Evolutionary conservation across 2,329 filamentous ascomycete species (phyloP).

Genomic region (Verticillium nubilum): DNA sequence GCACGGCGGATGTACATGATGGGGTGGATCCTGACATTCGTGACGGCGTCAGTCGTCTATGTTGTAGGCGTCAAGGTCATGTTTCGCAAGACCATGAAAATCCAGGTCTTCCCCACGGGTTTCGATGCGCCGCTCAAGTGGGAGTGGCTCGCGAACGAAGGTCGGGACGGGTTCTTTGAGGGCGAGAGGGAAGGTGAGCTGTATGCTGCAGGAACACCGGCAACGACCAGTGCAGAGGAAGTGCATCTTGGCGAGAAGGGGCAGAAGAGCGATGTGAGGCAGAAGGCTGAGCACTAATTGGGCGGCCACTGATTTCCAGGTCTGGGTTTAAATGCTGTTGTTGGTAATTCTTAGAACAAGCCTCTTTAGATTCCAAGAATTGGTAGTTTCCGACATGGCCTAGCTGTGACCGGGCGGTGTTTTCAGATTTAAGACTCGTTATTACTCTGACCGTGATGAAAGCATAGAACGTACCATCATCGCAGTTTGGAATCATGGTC

Average conservation of each 20-base stretch:
- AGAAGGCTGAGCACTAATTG: too few species aligned
- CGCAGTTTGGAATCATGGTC: too few species aligned
- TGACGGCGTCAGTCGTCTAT: conserved; percentile 19
- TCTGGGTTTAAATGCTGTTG: too few species aligned
- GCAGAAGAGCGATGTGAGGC: not conserved
- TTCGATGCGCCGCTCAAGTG: conserved; percentile 11
- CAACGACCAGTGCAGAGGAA: conserved; percentile 5
- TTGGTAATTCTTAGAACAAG: too few species aligned
- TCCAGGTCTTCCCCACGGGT: conserved; percentile 15
- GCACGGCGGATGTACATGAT: conserved; percentile 23
- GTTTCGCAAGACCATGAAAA: conserved; percentile 6
- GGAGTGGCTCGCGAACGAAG: conserved; percentile 19
- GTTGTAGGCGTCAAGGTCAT: conserved; percentile 1
- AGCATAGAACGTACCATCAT: too few species aligned
- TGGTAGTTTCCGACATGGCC: too few species aligned
- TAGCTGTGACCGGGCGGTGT: too few species aligned
- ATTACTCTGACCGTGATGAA: too few species aligned
- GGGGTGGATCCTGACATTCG: conserved; percentile 22
- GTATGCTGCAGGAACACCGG: conserved; percentile 8
- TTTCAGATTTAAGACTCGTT: too few species aligned
- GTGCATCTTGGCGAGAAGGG: conserved; percentile 4
- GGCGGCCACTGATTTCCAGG: too few species aligned
- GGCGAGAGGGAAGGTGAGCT: conserved; percentile 11
- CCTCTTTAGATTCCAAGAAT: too few species aligned
- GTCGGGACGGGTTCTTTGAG: conserved; percentile 18